Evolutionary conservation across 73 alveolate genomes (phyloP).

Genomic region (Breviolum minutum): DNA sequence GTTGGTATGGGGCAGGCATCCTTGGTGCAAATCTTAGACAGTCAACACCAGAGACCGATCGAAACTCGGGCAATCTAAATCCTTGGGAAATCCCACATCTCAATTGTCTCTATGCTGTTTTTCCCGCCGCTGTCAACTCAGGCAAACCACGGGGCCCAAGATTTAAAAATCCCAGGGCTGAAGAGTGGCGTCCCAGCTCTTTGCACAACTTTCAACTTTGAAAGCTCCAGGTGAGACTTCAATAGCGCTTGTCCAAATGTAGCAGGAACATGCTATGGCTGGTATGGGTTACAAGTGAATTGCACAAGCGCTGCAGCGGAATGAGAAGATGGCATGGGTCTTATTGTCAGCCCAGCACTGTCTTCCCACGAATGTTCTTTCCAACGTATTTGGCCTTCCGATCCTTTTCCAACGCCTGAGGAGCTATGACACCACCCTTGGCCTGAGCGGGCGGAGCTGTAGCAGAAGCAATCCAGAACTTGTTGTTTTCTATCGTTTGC

Average conservation of each 20-base stretch:
- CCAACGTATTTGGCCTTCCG: slow-evolving; percentile 66
- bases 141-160: slow-evolving; percentile 28
- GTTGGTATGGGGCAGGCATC: slow-evolving; percentile 81
- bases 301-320: neutral
- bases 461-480: neutral
- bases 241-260: neutral
- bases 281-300: neutral
- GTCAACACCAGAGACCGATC: no score
- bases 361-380: slow-evolving; percentile 88
- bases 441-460: slow-evolving; percentile 1
- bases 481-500: no score
- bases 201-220: slow-evolving; percentile 4
- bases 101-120: neutral
- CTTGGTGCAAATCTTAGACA: neutral
- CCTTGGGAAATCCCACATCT: no score
- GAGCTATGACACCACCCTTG: slow-evolving; percentile 77
- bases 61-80: no score
- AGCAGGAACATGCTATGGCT: neutral
- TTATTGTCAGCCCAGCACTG: slow-evolving; percentile 79
- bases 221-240: slow-evolving; percentile 1
- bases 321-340: slow-evolving; percentile 22
- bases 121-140: neutral
- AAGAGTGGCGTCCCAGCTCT: slow-evolving; percentile 31
- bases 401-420: slow-evolving; percentile 68
- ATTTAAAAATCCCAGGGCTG: slow-evolving; percentile 47